These are phyloP conservation scores for Metarhizium humberi DNA, from an alignment of 2,329 filamentous ascomycete species.

Conservation along the genomic window DNA sequence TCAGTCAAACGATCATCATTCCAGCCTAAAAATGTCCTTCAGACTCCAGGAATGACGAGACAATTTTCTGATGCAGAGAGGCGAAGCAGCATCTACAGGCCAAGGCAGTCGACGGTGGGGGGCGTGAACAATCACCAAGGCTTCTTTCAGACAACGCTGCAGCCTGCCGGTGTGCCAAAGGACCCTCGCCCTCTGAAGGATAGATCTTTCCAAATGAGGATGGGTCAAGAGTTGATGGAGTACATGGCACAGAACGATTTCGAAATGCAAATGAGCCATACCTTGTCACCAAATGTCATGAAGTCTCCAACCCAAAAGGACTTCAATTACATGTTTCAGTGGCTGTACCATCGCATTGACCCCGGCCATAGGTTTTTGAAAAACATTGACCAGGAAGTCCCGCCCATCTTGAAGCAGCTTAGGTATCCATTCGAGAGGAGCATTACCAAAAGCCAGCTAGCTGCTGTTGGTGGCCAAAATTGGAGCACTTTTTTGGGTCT, in stretches of 20 bases:
- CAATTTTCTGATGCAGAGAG: constrained; percentile 47
- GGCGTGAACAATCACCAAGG: constrained; percentile 67
- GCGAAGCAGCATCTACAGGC: constrained; percentile 74
- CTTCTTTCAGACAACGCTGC: constrained; percentile 85
- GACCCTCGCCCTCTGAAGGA: constrained; percentile 85
- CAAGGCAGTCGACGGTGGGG: constrained; percentile 57
- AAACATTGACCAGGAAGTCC: constrained; percentile 90
- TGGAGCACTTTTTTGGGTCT: constrained; percentile 93
- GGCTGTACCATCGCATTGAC: constrained; percentile 93
- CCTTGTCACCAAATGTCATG: constrained; percentile 80
- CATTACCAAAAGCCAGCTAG: constrained; percentile 93
- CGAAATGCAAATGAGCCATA: constrained; percentile 95
- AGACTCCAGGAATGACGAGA: constrained; percentile 46
- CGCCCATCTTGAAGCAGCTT: constrained; percentile 83
- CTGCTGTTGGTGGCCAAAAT: constrained; percentile 91
- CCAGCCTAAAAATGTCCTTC: constrained; percentile 50
- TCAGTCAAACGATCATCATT: constrained; percentile 78
- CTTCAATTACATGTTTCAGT: constrained; percentile 96
- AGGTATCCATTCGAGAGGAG: constrained; percentile 91
- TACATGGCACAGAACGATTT: constrained; percentile 92
- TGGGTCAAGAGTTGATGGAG: constrained; percentile 83
- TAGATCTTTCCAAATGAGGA: constrained; percentile 66
- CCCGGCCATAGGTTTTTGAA: constrained; percentile 90
- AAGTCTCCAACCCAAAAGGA: constrained; percentile 96
- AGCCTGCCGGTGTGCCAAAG: constrained; percentile 69